Evolutionary conservation across 148 eudicot genomes (phyloP).

Genomic region (Chenopodium berlandieri): DNA sequence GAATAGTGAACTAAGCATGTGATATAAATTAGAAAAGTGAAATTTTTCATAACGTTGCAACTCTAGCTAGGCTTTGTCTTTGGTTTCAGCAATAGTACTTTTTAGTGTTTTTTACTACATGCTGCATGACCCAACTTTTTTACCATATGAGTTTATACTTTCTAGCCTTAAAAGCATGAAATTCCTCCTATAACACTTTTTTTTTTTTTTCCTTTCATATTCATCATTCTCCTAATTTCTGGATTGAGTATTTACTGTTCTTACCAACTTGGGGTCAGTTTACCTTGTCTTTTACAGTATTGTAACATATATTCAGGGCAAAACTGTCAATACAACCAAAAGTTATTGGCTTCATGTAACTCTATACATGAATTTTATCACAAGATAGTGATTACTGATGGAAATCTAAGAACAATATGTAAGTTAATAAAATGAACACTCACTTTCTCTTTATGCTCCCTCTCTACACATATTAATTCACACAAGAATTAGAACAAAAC

Average conservation of each 20-base stretch:
- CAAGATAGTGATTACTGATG: constrained; percentile 21
- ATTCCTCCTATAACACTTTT: background rate
- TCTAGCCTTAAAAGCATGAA: constrained; percentile 35
- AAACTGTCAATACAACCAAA: constrained; percentile 28
- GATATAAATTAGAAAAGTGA: background rate
- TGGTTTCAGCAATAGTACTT: background rate
- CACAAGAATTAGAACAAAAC: constrained; percentile 20
- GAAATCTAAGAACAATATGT: constrained; percentile 30
- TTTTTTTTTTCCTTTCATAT: no score
- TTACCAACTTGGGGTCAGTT: no score
- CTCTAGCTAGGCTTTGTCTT: background rate
- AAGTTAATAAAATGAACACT: constrained; percentile 41
- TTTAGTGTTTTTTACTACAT: background rate
- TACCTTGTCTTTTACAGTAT: no score
- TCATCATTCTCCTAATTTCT: no score
- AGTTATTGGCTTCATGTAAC: constrained; percentile 18
- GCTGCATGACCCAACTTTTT: background rate
- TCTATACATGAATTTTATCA: constrained; percentile 34
- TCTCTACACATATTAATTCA: constrained; percentile 29
- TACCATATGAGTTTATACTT: constrained; percentile 19
- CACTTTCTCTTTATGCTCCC: constrained; percentile 43
- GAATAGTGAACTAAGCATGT: constrained; percentile 24
- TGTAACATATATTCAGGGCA: constrained; percentile 14
- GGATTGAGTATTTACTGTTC: no score
- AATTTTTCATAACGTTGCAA: background rate